These are phyloP conservation scores for Biscogniauxia marginata DNA, from an alignment of 2,329 filamentous ascomycete species.

Conservation along the genomic window DNA sequence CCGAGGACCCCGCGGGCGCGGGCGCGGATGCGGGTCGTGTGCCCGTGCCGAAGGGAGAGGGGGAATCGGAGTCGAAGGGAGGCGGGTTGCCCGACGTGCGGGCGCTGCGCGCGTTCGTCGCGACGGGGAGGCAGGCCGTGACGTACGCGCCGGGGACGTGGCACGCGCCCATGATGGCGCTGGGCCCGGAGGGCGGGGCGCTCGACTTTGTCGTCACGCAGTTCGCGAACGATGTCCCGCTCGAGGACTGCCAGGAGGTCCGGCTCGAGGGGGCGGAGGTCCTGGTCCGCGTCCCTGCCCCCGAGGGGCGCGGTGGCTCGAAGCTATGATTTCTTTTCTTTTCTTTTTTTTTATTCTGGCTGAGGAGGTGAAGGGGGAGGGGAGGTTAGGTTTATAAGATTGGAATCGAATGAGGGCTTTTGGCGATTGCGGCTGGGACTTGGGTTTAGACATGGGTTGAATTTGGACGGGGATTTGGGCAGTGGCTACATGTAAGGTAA, in stretches of 20 bases:
- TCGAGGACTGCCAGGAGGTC: constrained; percentile 88
- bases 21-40: constrained; percentile 42
- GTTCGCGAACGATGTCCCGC: constrained; percentile 76
- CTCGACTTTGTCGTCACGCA: constrained; percentile 90
- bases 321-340: constrained; percentile 2
- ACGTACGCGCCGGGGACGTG: constrained; percentile 91
- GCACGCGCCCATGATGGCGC: constrained; percentile 93
- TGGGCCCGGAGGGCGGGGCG: constrained; percentile 58
- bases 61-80: constrained; percentile 34
- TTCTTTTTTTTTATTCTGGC: too few relatives aligned
- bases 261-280: constrained; percentile 24
- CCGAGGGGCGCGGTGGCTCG: neutral
- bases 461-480: too few relatives aligned
- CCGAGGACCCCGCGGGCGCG: constrained; percentile 39
- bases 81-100: constrained; percentile 70
- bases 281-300: too few relatives aligned
- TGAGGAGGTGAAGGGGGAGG: too few relatives aligned
- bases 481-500: too few relatives aligned
- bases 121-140: constrained; percentile 75
- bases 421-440: too few relatives aligned
- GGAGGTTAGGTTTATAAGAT: too few relatives aligned
- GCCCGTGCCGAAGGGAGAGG: constrained; percentile 27
- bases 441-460: too few relatives aligned
- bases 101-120: constrained; percentile 74
- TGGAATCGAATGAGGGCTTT: too few relatives aligned